A percentile compares a stretch with the other conserved stretches of the same genome.
phyloP scores from a whole-genome alignment of 176 grass and related monocot species.

The Rhynchospora tenuis region DNA sequence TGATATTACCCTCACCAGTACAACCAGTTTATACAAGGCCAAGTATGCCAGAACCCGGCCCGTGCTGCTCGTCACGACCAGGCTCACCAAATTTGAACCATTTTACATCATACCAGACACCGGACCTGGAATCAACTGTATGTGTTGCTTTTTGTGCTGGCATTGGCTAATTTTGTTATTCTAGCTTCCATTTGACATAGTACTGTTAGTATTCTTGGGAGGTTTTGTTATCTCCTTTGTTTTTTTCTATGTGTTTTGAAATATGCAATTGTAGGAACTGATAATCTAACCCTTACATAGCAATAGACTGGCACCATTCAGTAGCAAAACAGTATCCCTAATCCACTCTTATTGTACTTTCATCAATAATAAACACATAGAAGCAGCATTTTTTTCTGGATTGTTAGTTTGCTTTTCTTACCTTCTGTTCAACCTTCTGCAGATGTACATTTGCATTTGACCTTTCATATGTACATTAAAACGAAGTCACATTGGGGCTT shows the following conservation, averaged over 20 bases:
- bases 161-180: background rate
- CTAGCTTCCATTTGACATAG: background rate
- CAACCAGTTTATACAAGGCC: background rate
- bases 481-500: background rate
- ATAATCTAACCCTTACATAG: background rate
- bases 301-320: background rate
- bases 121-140: background rate
- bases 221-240: background rate
- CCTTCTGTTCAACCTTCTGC: background rate
- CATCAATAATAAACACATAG: background rate
- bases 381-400: background rate
- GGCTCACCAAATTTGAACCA: background rate
- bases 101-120: background rate
- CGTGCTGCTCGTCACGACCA: background rate
- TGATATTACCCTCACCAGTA: background rate
- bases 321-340: background rate
- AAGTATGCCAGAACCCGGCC: background rate
- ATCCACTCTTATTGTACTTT: background rate
- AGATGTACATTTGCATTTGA: background rate
- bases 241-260: background rate
- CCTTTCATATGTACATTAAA: background rate
- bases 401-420: background rate
- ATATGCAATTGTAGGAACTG: background rate
- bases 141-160: background rate
- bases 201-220: background rate